phyloP scores from a whole-genome alignment of 2,329 filamentous ascomycete genomes.

The Sclerotinia trifoliorum region DNA sequence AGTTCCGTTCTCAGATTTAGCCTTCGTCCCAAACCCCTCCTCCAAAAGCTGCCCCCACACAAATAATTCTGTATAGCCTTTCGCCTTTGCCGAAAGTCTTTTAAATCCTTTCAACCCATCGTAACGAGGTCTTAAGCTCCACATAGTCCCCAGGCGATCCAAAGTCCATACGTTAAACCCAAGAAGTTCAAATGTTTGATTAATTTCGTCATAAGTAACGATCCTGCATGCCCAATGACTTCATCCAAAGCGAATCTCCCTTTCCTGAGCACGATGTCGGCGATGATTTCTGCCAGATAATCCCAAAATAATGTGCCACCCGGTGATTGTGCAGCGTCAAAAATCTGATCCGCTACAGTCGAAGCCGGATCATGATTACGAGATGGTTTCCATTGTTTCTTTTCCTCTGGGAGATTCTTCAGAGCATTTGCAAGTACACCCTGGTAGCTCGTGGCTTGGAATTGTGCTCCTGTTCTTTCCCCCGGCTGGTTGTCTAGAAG shows the following conservation, averaged over 20 bases:
- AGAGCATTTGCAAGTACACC: slow-evolving; percentile 1
- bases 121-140: neutral
- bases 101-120: neutral
- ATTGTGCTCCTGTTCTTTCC: neutral
- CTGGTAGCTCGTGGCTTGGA: neutral
- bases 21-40: neutral
- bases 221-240: neutral
- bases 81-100: neutral
- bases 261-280: slow-evolving; percentile 3
- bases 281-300: neutral
- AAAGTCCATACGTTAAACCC: slow-evolving; percentile 8
- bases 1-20: neutral
- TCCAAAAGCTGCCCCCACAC: neutral
- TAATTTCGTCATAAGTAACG: neutral
- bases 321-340: neutral
- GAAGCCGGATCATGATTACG: neutral
- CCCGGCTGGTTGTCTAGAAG: slow-evolving; percentile 2
- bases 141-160: neutral
- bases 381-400: slow-evolving; percentile 4
- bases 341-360: neutral
- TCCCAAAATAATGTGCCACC: neutral
- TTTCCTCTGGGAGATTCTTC: neutral
- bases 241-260: slow-evolving; percentile 2
- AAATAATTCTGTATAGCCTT: neutral
- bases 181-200: slow-evolving; percentile 6